Percentiles rank a stretch among this genome's conserved stretches.
These are phyloP conservation scores for Glycine soja DNA, from an alignment of 306 rosid genomes.

Conservation along the genomic window DNA sequence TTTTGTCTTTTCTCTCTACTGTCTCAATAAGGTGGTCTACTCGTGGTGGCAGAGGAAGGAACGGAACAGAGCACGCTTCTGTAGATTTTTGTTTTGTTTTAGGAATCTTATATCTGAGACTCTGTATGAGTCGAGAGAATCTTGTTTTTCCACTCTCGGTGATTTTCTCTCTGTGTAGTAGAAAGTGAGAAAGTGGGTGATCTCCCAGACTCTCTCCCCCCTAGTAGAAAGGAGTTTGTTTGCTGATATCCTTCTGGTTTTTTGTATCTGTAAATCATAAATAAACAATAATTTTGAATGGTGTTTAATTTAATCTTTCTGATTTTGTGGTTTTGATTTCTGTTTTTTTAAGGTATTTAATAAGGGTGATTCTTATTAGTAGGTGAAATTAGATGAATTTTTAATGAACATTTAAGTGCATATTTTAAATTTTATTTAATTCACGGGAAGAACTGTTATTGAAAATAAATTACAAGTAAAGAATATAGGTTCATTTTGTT, in stretches of 20 bases:
- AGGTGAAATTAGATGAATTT: background rate
- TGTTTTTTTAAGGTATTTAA: too few species aligned
- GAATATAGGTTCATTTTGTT: too few species aligned
- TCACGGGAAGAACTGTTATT: too few species aligned
- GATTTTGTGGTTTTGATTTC: background rate
- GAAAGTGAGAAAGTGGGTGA: constrained; percentile 11
- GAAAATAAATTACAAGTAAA: too few species aligned
- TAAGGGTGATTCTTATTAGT: background rate
- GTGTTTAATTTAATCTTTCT: background rate
- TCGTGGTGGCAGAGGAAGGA: constrained; percentile 45
- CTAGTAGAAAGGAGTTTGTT: background rate
- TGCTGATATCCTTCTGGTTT: background rate
- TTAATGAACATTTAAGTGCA: background rate
- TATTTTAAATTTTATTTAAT: too few species aligned
- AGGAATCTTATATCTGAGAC: constrained; percentile 17
- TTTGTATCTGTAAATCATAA: constrained; percentile 30
- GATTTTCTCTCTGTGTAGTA: constrained; percentile 9
- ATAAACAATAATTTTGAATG: constrained; percentile 18
- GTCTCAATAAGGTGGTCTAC: constrained; percentile 2
- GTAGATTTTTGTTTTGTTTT: constrained; percentile 24
- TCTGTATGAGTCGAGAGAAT: constrained; percentile 32
- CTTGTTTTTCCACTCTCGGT: background rate
- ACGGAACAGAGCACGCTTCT: constrained; percentile 38
- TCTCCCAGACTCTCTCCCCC: background rate
- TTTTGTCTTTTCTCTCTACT: background rate